Conservation (phyloP, 2,329 filamentous ascomycete genomes). For the Metarhizium humberi region DNA sequence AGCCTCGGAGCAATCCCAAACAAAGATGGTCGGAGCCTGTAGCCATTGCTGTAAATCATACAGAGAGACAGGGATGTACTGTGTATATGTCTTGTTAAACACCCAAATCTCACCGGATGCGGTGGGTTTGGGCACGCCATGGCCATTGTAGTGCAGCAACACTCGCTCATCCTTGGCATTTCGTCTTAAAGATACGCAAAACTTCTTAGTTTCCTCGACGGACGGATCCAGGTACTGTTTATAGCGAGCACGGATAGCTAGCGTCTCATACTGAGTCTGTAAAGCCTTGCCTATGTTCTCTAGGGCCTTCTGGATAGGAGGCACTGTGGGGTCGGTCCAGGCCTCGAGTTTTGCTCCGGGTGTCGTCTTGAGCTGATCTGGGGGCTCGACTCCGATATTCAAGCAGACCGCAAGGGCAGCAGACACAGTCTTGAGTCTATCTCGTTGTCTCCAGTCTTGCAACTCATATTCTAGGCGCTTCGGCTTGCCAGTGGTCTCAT, state of each 20-base stretch:
- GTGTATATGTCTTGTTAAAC: constrained; percentile 97
- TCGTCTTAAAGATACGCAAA: constrained; percentile 78
- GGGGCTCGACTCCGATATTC: constrained; percentile 95
- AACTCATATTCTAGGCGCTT: constrained; percentile 57
- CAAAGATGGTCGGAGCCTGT: constrained; percentile 88
- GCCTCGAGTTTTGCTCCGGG: constrained; percentile 91
- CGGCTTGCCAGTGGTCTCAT: constrained; percentile 87
- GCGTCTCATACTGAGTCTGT: constrained; percentile 92
- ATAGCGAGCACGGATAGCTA: constrained; percentile 91
- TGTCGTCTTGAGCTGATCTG: constrained; percentile 91
- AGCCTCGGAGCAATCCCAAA: constrained; percentile 95
- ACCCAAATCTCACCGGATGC: constrained; percentile 98
- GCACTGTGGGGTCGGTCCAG: constrained; percentile 86
- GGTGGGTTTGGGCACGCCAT: constrained; percentile 92
- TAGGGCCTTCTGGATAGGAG: constrained; percentile 73
- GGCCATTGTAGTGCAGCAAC: constrained; percentile 97
- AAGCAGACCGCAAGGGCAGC: constrained; percentile 89
- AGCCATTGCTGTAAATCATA: constrained; percentile 96
- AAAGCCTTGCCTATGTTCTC: constrained; percentile 93
- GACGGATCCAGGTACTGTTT: constrained; percentile 96
- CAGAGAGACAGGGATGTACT: constrained; percentile 94
- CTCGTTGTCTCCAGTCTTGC: constrained; percentile 96
- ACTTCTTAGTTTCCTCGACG: constrained; percentile 94
- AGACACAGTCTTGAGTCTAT: constrained; percentile 92
- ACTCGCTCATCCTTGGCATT: constrained; percentile 95